A percentile compares a stretch with the other conserved stretches of the same genome.
Evolutionary conservation across 2,329 filamentous ascomycete genomes (phyloP).

Genomic region (Arthrobotrys conoides): DNA sequence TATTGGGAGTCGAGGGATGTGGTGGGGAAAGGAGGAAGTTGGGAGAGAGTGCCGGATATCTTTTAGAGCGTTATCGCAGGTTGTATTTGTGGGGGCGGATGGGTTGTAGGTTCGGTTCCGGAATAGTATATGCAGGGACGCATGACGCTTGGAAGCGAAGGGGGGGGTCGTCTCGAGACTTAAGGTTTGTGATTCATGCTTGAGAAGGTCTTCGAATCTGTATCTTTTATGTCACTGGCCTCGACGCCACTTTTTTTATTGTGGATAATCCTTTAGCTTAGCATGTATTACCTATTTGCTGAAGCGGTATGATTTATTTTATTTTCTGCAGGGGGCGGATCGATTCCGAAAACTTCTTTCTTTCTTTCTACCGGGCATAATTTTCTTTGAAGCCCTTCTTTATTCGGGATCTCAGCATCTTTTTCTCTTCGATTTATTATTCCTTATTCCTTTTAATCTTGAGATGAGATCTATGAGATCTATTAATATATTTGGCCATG

Average conservation of each 20-base stretch:
- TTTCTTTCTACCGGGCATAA: background rate
- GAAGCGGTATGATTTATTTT: background rate
- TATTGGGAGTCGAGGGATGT: conserved; percentile 85
- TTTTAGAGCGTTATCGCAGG: conserved; percentile 69
- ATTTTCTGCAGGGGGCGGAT: background rate
- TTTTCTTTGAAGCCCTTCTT: background rate
- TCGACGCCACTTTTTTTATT: background rate
- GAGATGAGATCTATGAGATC: too few species aligned
- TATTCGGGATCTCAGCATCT: too few species aligned
- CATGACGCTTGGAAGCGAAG: background rate
- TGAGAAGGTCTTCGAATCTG: too few species aligned
- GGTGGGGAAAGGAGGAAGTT: conserved; percentile 75
- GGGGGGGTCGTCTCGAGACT: background rate
- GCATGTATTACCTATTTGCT: background rate
- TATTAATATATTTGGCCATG: too few species aligned
- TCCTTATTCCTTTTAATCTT: too few species aligned
- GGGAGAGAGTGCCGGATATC: conserved; percentile 83
- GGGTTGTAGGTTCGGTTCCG: background rate
- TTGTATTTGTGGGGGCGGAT: background rate
- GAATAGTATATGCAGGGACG: background rate
- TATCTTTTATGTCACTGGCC: background rate
- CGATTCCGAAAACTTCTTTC: background rate
- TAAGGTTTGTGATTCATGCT: conserved; percentile 3
- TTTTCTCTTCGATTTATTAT: too few species aligned
- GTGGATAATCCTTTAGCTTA: background rate